Percentiles rank a stretch among this genome's conserved stretches.
phyloP scores from a whole-genome alignment of 352 stramenopile genomes.

The Phytophthora podocarpi region DNA sequence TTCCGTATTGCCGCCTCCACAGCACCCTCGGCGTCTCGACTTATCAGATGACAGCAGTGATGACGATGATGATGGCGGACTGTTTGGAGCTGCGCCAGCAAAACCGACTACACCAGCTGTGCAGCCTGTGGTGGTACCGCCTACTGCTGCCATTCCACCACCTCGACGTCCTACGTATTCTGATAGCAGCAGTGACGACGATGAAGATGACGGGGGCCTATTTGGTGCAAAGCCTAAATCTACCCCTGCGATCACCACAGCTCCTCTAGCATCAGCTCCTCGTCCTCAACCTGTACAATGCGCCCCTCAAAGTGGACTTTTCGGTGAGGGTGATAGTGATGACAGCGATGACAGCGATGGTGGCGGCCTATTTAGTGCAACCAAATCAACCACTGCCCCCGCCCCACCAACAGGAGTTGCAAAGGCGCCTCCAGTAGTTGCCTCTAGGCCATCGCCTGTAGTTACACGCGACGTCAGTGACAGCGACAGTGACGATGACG shows the following conservation, averaged over 20 bases:
- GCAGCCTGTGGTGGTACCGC: slow-evolving; percentile 4
- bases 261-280: not conserved
- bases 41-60: slow-evolving; percentile 64
- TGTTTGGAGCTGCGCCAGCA: slow-evolving; percentile 55
- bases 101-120: slow-evolving; percentile 8
- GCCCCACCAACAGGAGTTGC: not conserved
- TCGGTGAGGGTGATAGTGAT: slow-evolving; percentile 59
- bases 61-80: slow-evolving; percentile 54
- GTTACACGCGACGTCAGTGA: slow-evolving; percentile 30
- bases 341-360: slow-evolving; percentile 51
- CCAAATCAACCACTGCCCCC: slow-evolving; percentile 9
- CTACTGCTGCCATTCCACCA: no score
- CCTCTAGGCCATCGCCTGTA: slow-evolving; percentile 28
- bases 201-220: slow-evolving; percentile 51
- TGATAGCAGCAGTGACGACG: slow-evolving; percentile 49
- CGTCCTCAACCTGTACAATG: slow-evolving; percentile 20
- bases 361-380: slow-evolving; percentile 44
- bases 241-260: slow-evolving; percentile 6
- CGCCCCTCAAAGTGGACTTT: slow-evolving; percentile 50
- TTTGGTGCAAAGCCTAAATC: slow-evolving; percentile 52
- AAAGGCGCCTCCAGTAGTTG: not conserved
- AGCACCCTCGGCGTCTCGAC: slow-evolving; percentile 31
- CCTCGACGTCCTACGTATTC: slow-evolving; percentile 24
- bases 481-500: slow-evolving; percentile 28
- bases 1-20: slow-evolving; percentile 23